These are phyloP conservation scores for Pholiota adiposa DNA, from an alignment of 1,284 basidiomycete genomes.

Conservation along the genomic window DNA sequence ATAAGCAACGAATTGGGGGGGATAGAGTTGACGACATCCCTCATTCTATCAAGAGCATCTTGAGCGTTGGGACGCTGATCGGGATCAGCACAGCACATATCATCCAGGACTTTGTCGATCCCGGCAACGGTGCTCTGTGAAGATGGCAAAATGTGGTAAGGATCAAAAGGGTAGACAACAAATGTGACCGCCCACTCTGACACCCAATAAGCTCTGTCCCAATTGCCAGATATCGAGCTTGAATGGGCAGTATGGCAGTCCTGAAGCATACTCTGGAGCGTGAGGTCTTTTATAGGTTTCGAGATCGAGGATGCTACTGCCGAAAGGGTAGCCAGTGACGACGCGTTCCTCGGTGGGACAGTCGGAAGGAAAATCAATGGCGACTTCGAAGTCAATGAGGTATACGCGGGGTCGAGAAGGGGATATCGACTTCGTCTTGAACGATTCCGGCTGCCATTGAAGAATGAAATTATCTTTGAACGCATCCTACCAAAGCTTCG, in stretches of 20 bases:
- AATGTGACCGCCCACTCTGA: constrained; percentile 19
- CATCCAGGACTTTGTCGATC: constrained; percentile 20
- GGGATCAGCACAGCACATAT: constrained; percentile 10
- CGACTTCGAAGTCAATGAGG: constrained; percentile 32
- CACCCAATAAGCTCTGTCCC: constrained; percentile 17
- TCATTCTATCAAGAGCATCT: constrained; percentile 14
- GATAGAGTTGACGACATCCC: constrained; percentile 15
- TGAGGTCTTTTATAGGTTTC: constrained; percentile 21
- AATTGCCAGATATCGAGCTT: constrained; percentile 36
- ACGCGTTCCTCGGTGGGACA: constrained; percentile 14
- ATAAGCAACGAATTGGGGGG: constrained; percentile 14
- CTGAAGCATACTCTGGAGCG: constrained; percentile 24
- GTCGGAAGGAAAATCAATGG: constrained; percentile 27
- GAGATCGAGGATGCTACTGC: too few relatives aligned
- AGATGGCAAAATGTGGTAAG: background rate
- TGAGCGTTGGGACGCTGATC: constrained; percentile 4
- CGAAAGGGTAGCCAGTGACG: constrained; percentile 12
- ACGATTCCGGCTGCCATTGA: constrained; percentile 32
- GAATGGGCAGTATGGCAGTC: constrained; percentile 30
- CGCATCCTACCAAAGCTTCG: constrained; percentile 23
- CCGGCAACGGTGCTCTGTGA: constrained; percentile 17
- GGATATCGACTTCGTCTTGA: constrained; percentile 17
- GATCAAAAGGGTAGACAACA: too few relatives aligned
- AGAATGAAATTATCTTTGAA: constrained; percentile 31
- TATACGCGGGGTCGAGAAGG: constrained; percentile 29